Percentiles rank a stretch among this genome's conserved stretches.
Conservation (phyloP, 2,329 filamentous ascomycete species). For the Hypoxylon rubiginosum region DNA sequence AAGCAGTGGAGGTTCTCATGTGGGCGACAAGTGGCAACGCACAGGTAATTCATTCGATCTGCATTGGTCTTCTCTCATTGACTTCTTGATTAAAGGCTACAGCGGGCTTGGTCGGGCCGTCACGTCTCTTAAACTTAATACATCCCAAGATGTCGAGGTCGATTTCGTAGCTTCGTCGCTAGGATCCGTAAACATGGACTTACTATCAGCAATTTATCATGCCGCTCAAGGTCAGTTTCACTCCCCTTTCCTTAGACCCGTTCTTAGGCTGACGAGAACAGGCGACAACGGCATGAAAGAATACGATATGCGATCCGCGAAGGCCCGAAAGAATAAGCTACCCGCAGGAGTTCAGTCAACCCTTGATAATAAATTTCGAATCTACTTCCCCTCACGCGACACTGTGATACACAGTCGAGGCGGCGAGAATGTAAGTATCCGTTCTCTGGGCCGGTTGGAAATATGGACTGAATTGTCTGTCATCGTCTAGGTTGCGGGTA, state of each 20-base stretch:
- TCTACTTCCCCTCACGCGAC: constrained; percentile 84
- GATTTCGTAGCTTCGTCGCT: constrained; percentile 87
- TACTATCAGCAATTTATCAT: constrained; percentile 70
- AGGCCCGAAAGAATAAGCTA: constrained; percentile 49
- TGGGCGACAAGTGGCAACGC: constrained; percentile 58
- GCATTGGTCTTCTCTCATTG: constrained; percentile 17
- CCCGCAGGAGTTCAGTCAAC: constrained; percentile 41
- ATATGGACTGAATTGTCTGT: constrained; percentile 19
- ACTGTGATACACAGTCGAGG: constrained; percentile 77
- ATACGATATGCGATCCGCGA: constrained; percentile 57
- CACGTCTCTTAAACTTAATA: constrained; percentile 70
- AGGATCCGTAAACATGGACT: constrained; percentile 77
- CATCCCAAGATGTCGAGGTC: constrained; percentile 69
- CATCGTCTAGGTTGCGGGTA: constrained; percentile 74
- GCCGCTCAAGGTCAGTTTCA: constrained; percentile 64
- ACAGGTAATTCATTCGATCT: constrained; percentile 54
- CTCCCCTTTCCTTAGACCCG: constrained; percentile 16
- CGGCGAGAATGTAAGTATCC: constrained; percentile 66
- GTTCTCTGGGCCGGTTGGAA: not conserved
- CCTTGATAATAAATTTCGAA: constrained; percentile 68
- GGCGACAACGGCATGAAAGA: constrained; percentile 62
- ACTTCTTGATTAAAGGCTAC: constrained; percentile 68
- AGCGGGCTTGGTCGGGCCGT: constrained; percentile 80
- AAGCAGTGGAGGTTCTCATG: constrained; percentile 69
- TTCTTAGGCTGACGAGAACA: constrained; percentile 28